Evolutionary conservation across 257 asterid genomes (phyloP).

Genomic region (Ophiorrhiza pumila): DNA sequence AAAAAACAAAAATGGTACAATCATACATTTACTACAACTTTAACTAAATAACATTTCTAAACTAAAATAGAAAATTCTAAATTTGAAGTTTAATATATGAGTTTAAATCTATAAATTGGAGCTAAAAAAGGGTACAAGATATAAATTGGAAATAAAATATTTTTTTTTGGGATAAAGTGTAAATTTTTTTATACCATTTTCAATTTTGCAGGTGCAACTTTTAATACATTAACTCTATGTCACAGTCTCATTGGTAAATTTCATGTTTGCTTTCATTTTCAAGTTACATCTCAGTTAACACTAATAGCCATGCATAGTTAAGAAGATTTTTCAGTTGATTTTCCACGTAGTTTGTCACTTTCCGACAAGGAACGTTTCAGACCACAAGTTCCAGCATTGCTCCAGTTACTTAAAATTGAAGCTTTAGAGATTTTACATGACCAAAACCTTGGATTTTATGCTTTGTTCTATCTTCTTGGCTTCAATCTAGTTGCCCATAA

Average conservation of each 20-base stretch:
- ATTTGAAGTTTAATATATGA: no score
- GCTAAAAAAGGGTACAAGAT: no score
- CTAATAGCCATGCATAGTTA: constrained; percentile 14
- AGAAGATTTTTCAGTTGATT: not conserved
- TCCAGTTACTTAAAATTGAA: not conserved
- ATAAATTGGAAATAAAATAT: no score
- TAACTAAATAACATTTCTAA: no score
- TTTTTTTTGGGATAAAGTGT: no score
- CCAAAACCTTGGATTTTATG: not conserved
- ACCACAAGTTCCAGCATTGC: constrained; percentile 17
- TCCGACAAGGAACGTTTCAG: constrained; percentile 10
- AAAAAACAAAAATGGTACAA: no score
- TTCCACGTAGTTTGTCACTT: constrained; percentile 21
- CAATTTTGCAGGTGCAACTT: constrained; percentile 5
- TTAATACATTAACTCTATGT: not conserved
- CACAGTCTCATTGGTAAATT: not conserved
- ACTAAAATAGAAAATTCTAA: no score
- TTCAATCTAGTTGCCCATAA: constrained; percentile 2
- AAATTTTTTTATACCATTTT: no score
- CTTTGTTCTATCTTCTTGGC: not conserved
- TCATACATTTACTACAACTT: no score
- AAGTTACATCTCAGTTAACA: not conserved
- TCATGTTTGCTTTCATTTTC: not conserved
- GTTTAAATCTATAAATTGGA: no score
- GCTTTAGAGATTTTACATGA: not conserved